A percentile compares a stretch with the other conserved stretches of the same genome.
Evolutionary conservation across 768 basidiomycete genomes (phyloP).

Genomic region (Tylopilus vinaceipallidus): DNA sequence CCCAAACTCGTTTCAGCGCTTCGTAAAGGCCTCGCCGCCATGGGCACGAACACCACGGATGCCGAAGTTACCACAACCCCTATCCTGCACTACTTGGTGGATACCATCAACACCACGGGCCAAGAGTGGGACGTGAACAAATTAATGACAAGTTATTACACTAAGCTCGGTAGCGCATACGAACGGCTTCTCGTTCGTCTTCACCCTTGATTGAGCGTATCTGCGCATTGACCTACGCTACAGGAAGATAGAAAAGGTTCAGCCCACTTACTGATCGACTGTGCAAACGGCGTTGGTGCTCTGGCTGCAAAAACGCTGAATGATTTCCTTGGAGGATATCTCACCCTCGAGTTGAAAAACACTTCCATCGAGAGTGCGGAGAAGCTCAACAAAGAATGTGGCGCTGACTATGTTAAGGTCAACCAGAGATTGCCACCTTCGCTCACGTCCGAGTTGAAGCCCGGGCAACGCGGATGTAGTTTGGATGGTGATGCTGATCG

Average conservation of each 20-base stretch:
- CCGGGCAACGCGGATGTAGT: slow-evolving; percentile 85
- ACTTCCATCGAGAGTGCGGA: slow-evolving; percentile 61
- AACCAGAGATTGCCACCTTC: slow-evolving; percentile 83
- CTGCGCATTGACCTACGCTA: slow-evolving; percentile 5
- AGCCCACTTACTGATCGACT: slow-evolving; percentile 79
- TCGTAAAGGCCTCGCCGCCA: slow-evolving; percentile 76
- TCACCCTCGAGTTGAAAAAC: slow-evolving; percentile 71
- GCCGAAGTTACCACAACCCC: slow-evolving; percentile 92
- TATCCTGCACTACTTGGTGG: slow-evolving; percentile 91
- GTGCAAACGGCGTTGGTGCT: slow-evolving; percentile 97
- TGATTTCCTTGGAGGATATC: slow-evolving; percentile 53
- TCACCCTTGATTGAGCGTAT: not conserved
- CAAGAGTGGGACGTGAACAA: slow-evolving; percentile 78
- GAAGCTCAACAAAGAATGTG: slow-evolving; percentile 82
- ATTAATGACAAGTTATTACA: slow-evolving; percentile 78
- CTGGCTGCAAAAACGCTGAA: slow-evolving; percentile 62
- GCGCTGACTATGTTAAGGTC: slow-evolving; percentile 97
- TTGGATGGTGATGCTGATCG: slow-evolving; percentile 98
- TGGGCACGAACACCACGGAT: slow-evolving; percentile 66
- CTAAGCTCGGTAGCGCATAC: slow-evolving; percentile 80
- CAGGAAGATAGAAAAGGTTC: slow-evolving; percentile 59
- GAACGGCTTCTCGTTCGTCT: slow-evolving; percentile 79
- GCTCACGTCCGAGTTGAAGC: slow-evolving; percentile 55
- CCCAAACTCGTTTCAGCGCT: slow-evolving; percentile 71
- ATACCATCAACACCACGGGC: slow-evolving; percentile 83